These are phyloP conservation scores for Xylaria arbuscula DNA, from an alignment of 2,329 filamentous ascomycete genomes.

Conservation along the genomic window DNA sequence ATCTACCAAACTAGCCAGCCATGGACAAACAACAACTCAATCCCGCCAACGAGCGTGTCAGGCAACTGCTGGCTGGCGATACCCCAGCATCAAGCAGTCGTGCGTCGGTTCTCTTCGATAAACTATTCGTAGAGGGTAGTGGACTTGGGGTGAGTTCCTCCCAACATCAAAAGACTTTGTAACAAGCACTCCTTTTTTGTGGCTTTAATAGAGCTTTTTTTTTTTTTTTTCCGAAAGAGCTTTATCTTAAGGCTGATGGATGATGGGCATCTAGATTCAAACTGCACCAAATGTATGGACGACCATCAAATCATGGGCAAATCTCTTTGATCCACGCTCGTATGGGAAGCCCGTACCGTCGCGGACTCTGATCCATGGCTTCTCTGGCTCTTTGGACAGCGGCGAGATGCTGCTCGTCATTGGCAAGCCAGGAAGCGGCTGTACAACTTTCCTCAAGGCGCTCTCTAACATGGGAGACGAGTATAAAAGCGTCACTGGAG, in stretches of 20 bases:
- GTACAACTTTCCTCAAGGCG: conserved; percentile 43
- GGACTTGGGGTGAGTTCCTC: too few species aligned
- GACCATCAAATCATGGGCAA: conserved; percentile 24
- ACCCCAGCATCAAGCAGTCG: too few species aligned
- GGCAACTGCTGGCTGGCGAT: too few species aligned
- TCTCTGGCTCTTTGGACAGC: conserved; percentile 29
- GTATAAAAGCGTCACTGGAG: conserved; percentile 29
- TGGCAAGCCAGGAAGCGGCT: conserved; percentile 43
- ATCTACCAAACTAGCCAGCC: too few species aligned
- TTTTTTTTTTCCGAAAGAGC: too few species aligned
- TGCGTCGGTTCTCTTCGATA: too few species aligned
- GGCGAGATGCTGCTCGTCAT: conserved; percentile 44
- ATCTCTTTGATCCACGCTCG: conserved; percentile 27
- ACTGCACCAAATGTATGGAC: conserved; percentile 29
- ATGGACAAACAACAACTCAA: too few species aligned
- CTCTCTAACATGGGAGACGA: conserved; percentile 40
- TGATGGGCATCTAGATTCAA: conserved; percentile 27
- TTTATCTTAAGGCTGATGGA: not conserved
- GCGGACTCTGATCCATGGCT: conserved; percentile 28
- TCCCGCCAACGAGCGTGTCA: too few species aligned
- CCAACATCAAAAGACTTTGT: too few species aligned
- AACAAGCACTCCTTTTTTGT: too few species aligned
- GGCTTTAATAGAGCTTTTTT: too few species aligned
- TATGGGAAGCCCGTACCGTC: conserved; percentile 11
- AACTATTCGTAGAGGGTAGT: too few species aligned